These are phyloP conservation scores for Phytophthora pluvialis DNA, from an alignment of 352 stramenopile genomes.

Conservation along the genomic window DNA sequence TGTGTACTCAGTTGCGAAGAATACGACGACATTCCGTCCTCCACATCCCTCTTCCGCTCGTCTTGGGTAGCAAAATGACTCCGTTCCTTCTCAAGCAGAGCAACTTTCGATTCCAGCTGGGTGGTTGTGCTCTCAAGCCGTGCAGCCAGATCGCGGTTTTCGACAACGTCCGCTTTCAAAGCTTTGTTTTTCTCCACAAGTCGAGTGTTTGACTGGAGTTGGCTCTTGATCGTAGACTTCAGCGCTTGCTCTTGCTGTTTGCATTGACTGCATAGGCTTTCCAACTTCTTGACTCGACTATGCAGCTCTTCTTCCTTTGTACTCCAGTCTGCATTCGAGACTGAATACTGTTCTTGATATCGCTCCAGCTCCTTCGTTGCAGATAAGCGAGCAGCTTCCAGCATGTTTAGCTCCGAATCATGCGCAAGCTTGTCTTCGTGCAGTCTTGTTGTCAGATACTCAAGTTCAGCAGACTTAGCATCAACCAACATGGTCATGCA, in stretches of 20 bases:
- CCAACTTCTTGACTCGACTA: constrained; percentile 23
- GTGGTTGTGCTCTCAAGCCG: constrained; percentile 43
- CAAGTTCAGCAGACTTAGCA: constrained; percentile 43
- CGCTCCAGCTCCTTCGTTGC: constrained; percentile 13
- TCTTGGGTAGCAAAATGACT: constrained; percentile 45
- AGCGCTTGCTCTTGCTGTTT: constrained; percentile 44
- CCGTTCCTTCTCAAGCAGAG: constrained; percentile 58
- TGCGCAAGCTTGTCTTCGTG: constrained; percentile 8
- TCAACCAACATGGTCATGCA: constrained; percentile 51
- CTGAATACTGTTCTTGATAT: constrained; percentile 36
- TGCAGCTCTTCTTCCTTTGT: constrained; percentile 30
- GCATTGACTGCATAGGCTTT: constrained; percentile 24
- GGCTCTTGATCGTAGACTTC: constrained; percentile 40
- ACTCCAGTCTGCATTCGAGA: constrained; percentile 44
- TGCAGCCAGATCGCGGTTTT: constrained; percentile 25
- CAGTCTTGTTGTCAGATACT: constrained; percentile 36
- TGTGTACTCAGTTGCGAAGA: constrained; percentile 53
- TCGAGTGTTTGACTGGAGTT: constrained; percentile 51
- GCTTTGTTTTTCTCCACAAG: constrained; percentile 47
- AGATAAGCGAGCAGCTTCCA: constrained; percentile 13
- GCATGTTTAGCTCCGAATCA: constrained; percentile 6
- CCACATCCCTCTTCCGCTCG: constrained; percentile 37
- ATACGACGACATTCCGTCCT: constrained; percentile 38
- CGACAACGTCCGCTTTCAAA: constrained; percentile 45
- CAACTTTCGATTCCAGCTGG: constrained; percentile 53